Conservation (phyloP, 352 stramenopile species). For the Phytophthora litchii region DNA sequence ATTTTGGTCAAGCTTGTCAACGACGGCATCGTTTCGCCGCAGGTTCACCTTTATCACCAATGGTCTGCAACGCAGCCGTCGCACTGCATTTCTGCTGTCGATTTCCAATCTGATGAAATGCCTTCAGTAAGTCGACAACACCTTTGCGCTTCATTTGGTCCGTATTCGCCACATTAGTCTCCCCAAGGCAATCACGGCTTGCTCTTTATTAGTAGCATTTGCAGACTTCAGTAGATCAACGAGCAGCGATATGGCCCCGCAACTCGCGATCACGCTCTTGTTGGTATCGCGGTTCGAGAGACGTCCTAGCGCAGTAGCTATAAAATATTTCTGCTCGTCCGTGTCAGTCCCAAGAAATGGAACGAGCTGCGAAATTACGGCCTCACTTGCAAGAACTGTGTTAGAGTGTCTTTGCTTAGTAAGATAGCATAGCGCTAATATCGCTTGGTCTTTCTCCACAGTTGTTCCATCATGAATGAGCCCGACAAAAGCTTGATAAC, state of each 20-base stretch:
- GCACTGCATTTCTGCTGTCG: constrained; percentile 6
- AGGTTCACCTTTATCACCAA: neutral
- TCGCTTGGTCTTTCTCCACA: neutral
- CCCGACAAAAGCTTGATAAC: neutral
- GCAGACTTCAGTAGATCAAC: constrained; percentile 1
- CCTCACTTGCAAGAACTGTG: constrained; percentile 1
- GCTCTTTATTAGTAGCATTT: constrained; percentile 12
- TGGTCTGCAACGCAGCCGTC: neutral
- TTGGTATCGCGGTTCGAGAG: neutral
- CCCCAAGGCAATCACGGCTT: constrained; percentile 7
- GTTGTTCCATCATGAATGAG: neutral
- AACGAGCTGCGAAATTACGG: constrained; percentile 2
- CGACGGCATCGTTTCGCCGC: neutral
- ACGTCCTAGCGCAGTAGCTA: constrained; percentile 1
- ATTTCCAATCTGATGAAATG: constrained; percentile 4
- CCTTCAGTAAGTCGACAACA: constrained; percentile 3
- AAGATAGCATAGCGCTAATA: constrained; percentile 1
- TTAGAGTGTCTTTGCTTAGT: neutral
- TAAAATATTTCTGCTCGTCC: constrained; percentile 11
- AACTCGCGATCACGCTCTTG: constrained; percentile 2
- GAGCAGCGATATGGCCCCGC: constrained; percentile 5
- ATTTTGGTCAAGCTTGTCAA: neutral
- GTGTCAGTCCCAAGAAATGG: neutral
- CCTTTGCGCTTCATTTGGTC: constrained; percentile 3
- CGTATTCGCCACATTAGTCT: neutral